Percentiles rank a stretch among this genome's conserved stretches.
These are phyloP conservation scores for Wickerhamiella azymoides DNA, from an alignment of 805 yeast genomes.

Conservation along the genomic window DNA sequence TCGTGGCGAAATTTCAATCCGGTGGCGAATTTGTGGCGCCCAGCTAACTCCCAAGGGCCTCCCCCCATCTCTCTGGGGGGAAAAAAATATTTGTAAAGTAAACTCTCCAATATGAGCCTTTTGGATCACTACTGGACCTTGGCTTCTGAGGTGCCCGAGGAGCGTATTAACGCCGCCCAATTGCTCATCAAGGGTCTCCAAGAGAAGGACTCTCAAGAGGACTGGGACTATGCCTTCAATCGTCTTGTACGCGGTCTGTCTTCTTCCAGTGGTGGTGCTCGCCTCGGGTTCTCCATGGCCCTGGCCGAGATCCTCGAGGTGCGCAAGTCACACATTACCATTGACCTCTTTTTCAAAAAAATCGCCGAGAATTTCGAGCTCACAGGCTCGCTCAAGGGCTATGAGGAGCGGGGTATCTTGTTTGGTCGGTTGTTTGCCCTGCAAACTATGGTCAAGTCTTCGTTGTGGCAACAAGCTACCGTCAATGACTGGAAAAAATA, in stretches of 20 bases:
- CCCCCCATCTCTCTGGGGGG: no score
- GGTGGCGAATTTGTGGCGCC: not conserved
- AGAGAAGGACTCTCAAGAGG: slow-evolving; percentile 28
- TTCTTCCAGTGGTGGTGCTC: slow-evolving; percentile 68
- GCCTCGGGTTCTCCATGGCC: slow-evolving; percentile 82
- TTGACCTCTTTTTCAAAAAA: slow-evolving; percentile 28
- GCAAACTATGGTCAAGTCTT: slow-evolving; percentile 54
- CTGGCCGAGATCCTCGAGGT: slow-evolving; percentile 42
- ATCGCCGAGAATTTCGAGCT: slow-evolving; percentile 28
- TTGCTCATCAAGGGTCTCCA: slow-evolving; percentile 47
- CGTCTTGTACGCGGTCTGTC: slow-evolving; percentile 71
- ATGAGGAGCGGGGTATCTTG: slow-evolving; percentile 61
- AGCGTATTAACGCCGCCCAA: slow-evolving; percentile 61
- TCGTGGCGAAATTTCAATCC: not conserved
- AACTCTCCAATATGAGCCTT: slow-evolving; percentile 14
- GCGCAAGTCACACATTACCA: slow-evolving; percentile 25
- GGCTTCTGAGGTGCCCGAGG: slow-evolving; percentile 62
- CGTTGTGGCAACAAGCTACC: slow-evolving; percentile 24
- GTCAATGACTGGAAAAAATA: slow-evolving; percentile 29
- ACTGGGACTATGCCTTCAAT: slow-evolving; percentile 71
- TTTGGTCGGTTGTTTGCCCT: slow-evolving; percentile 81
- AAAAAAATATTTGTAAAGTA: not conserved
- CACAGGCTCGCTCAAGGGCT: slow-evolving; percentile 47
- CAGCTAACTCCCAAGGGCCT: no score
- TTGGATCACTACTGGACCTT: slow-evolving; percentile 59